These are phyloP conservation scores for Capsella rubella DNA, from an alignment of 441 rosid genomes.

Conservation along the genomic window DNA sequence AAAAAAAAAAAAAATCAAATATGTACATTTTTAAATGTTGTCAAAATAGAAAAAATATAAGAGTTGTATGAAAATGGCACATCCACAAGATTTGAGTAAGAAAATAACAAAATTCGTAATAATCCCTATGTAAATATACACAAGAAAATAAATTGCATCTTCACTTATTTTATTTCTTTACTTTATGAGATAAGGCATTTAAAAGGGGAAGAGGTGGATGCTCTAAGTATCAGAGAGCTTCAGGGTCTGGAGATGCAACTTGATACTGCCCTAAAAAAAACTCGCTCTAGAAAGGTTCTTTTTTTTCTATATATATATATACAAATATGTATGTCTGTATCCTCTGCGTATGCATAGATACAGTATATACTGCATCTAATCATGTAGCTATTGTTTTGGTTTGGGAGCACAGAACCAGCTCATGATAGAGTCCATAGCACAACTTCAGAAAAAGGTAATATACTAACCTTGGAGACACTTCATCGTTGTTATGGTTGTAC, in stretches of 20 bases:
- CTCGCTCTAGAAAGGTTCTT: slow-evolving; percentile 80
- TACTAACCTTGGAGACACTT: neutral
- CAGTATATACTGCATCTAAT: slow-evolving; percentile 14
- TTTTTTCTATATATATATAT: neutral
- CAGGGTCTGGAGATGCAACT: slow-evolving; percentile 88
- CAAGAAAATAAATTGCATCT: neutral
- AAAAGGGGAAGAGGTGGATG: slow-evolving; percentile 80
- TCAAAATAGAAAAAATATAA: too few species aligned
- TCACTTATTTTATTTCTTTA: neutral
- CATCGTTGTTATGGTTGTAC: neutral
- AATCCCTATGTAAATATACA: neutral
- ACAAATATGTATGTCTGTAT: neutral
- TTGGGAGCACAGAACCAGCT: slow-evolving; percentile 69
- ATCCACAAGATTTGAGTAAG: too few species aligned
- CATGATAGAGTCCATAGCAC: slow-evolving; percentile 78
- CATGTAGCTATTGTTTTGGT: slow-evolving; percentile 4
- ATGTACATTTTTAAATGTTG: too few species aligned
- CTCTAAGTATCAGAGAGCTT: slow-evolving; percentile 76
- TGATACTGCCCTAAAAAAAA: slow-evolving; percentile 74
- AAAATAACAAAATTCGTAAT: too few species aligned
- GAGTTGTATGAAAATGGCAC: too few species aligned
- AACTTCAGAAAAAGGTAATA: slow-evolving; percentile 85
- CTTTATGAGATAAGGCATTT: slow-evolving; percentile 55
- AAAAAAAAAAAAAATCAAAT: too few species aligned
- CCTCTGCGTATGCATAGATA: neutral